These are phyloP conservation scores for Ceratocystis colombiana DNA, from an alignment of 2,329 filamentous ascomycete species.

Conservation along the genomic window DNA sequence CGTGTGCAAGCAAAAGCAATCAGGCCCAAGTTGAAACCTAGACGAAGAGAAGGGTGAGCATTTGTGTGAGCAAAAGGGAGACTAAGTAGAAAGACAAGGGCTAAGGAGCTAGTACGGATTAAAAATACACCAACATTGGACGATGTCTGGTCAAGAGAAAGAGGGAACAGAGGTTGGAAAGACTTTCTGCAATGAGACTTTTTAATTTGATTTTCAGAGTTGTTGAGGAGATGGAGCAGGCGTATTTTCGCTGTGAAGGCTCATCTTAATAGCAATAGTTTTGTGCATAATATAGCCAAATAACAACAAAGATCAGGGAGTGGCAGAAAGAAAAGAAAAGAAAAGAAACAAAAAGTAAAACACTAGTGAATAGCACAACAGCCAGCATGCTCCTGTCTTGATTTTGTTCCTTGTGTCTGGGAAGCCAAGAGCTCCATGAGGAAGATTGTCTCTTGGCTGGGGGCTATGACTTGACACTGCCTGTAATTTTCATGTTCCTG, in stretches of 20 bases:
- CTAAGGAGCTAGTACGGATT: background rate
- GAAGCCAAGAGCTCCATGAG: background rate
- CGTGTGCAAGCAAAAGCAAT: background rate
- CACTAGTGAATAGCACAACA: too few species aligned
- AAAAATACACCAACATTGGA: constrained; percentile 3
- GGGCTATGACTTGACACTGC: background rate
- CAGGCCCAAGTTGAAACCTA: background rate
- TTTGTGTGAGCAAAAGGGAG: background rate
- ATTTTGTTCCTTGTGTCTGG: background rate
- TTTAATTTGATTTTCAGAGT: background rate
- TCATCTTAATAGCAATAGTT: too few species aligned
- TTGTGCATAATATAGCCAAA: too few species aligned
- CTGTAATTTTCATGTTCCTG: too few species aligned
- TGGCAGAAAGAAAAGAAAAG: too few species aligned
- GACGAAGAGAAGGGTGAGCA: background rate
- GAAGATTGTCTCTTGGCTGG: background rate
- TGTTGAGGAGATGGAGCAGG: background rate
- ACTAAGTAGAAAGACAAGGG: background rate
- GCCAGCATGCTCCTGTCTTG: too few species aligned
- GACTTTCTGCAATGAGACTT: background rate
- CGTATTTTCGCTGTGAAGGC: too few species aligned
- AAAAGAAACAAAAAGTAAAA: too few species aligned
- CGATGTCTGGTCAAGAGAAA: background rate
- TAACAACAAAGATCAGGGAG: too few species aligned
- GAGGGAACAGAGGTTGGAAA: background rate